Base-by-base conservation (phyloP, 106 monocot genomes). In the Phalaenopsis aphrodite region DNA sequence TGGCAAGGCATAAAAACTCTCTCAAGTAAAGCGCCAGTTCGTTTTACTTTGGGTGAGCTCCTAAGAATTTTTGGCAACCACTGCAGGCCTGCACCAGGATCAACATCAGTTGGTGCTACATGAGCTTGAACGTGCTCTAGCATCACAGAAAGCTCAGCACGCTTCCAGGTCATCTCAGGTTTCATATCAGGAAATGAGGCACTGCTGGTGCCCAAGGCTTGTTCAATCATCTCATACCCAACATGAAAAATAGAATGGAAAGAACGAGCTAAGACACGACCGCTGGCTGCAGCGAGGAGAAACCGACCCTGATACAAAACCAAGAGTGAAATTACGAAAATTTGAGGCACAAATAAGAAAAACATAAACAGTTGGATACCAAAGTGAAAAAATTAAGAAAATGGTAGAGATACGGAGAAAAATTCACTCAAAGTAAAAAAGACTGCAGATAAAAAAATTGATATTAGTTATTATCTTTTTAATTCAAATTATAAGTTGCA, bases 91-190 rank as follows among this genome's bases (percentile, higher is more conserved):
- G 99, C 99, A 84, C 99, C 99, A 65, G 99, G 99, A 84, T 99
- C 99, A 79, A 99, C 93, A 89, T 99, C 99, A 65, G 99, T 99
- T 68, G 99, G 99, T 81, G 99, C 99, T 43, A 99, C 99, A 87
- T 99, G 99, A 80, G 99, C 94, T 84, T 99, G 99, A 79, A 95
- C 99, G 57, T 95, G 93, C 77, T 99, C 89, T 41, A 99, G 79
- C 99, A 99, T 99, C 39, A 89, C 91, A 80, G 94, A 94, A 6
- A 89, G 84, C 80, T 99, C 99, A 6, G 78, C 85, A 56, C 95
- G 82, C 83, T 93, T 89, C 95, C 99, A 99, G 11, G 91, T 83
- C 88, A 99, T 83, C 80, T 93, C 91, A 78, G 94, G 98, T 77
- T 86, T 84, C 41, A 72, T 61, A 71, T 89, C 89, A 75, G 81